A percentile compares a stretch with the other conserved stretches of the same genome.
Conservation (phyloP, 2,329 filamentous ascomycete species). For the Coniochaeta ligniaria region DNA sequence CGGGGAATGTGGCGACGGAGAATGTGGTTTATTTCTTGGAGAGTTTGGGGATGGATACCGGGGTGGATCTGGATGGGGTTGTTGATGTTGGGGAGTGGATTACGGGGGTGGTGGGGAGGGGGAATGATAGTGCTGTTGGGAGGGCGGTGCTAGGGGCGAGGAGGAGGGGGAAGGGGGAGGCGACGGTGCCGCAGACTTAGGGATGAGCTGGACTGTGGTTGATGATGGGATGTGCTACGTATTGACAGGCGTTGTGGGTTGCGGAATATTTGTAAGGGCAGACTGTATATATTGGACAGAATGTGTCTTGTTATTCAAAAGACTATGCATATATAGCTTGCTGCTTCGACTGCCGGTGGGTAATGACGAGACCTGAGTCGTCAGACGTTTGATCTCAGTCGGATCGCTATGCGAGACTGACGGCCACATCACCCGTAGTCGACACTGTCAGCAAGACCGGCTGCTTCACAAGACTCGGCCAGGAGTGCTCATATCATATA, state of each 20-base stretch:
- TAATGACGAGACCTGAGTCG: background rate
- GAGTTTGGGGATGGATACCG: constrained; percentile 67
- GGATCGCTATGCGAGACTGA: background rate
- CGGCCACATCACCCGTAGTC: background rate
- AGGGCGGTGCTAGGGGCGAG: constrained; percentile 53
- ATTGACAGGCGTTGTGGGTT: background rate
- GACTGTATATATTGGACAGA: background rate
- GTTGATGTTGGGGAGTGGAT: constrained; percentile 69
- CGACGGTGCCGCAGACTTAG: background rate
- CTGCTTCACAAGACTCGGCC: background rate
- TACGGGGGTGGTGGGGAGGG: constrained; percentile 51
- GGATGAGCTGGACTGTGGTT: background rate
- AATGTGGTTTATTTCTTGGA: constrained; percentile 75
- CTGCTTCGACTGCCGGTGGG: background rate
- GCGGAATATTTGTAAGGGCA: background rate
- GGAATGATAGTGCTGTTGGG: constrained; percentile 60
- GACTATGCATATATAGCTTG: background rate
- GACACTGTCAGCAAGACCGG: background rate
- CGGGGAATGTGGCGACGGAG: constrained; percentile 80
- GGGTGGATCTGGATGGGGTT: constrained; percentile 61
- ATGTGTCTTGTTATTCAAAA: background rate
- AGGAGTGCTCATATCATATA: background rate
- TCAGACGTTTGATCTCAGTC: background rate
- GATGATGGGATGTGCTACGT: background rate
- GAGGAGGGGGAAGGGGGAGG: constrained; percentile 10